These are phyloP conservation scores for Plantago coronopus DNA, from an alignment of 305 asterid genomes.

Conservation along the genomic window DNA sequence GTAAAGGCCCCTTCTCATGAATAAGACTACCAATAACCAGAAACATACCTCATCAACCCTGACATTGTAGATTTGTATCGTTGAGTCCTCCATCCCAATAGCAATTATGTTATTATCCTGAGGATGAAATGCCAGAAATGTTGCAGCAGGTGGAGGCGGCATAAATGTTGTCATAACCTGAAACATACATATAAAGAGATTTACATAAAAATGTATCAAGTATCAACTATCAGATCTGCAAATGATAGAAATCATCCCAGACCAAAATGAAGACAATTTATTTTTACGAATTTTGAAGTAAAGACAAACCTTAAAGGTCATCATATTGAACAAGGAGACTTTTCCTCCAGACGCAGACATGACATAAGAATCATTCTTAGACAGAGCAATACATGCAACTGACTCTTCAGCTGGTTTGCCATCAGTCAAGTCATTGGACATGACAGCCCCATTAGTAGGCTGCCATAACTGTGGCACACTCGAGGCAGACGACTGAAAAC, in stretches of 20 bases:
- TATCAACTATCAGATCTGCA: slow-evolving; percentile 15
- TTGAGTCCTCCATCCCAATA: slow-evolving; percentile 95
- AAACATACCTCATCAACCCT: slow-evolving; percentile 85
- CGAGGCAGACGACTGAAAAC: slow-evolving; percentile 74
- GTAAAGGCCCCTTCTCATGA: slow-evolving; percentile 1
- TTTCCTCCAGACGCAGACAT: slow-evolving; percentile 99
- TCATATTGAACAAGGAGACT: slow-evolving; percentile 94
- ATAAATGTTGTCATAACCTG: slow-evolving; percentile 97
- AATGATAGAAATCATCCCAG: neutral
- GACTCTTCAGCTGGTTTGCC: slow-evolving; percentile 76
- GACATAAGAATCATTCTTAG: slow-evolving; percentile 91
- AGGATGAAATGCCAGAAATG: slow-evolving; percentile 92
- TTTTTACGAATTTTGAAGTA: slow-evolving; percentile 7
- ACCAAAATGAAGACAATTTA: slow-evolving; percentile 7
- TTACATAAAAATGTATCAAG: slow-evolving; percentile 20
- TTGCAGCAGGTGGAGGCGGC: slow-evolving; percentile 97
- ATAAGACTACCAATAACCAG: slow-evolving; percentile 15
- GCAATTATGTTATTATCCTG: slow-evolving; percentile 93
- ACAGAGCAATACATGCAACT: slow-evolving; percentile 84
- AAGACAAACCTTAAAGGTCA: slow-evolving; percentile 82
- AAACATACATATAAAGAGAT: slow-evolving; percentile 17
- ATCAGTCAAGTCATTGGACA: slow-evolving; percentile 78
- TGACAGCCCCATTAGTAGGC: slow-evolving; percentile 73
- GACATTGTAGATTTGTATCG: slow-evolving; percentile 88
- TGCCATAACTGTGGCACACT: slow-evolving; percentile 83